phyloP scores from a whole-genome alignment of 2,329 filamentous ascomycete species.

The Epichloe gansuensis region DNA sequence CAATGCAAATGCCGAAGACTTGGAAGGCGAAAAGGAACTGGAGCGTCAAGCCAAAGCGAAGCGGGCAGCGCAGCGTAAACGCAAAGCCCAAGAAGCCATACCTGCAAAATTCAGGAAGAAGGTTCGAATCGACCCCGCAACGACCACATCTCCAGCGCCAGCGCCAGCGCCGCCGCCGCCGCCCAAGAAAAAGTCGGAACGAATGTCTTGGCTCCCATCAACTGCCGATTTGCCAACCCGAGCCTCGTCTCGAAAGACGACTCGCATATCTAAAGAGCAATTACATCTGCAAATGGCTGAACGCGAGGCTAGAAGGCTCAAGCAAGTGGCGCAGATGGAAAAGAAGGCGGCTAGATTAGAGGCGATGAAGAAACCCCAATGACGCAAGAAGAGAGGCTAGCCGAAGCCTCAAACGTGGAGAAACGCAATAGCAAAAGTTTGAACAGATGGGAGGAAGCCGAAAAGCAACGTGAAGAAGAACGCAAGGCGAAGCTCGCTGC shows the following conservation, averaged over 20 bases:
- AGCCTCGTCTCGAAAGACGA: constrained; percentile 46
- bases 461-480: constrained; percentile 78
- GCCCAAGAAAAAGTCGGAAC: constrained; percentile 49
- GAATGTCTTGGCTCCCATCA: constrained; percentile 45
- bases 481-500: constrained; percentile 74
- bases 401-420: constrained; percentile 73
- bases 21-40: constrained; percentile 80
- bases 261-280: constrained; percentile 47
- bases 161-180: constrained; percentile 35
- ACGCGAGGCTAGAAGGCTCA: constrained; percentile 56
- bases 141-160: constrained; percentile 22
- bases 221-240: constrained; percentile 43
- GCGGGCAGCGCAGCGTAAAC: constrained; percentile 57
- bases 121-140: constrained; percentile 54
- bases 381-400: constrained; percentile 77
- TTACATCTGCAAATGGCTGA: constrained; percentile 62
- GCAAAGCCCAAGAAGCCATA: constrained; percentile 66
- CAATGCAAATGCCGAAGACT: constrained; percentile 47
- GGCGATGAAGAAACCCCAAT: constrained; percentile 67
- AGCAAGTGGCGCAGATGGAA: constrained; percentile 57
- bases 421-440: constrained; percentile 79
- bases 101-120: constrained; percentile 62
- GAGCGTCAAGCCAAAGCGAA: constrained; percentile 63
- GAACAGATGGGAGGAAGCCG: constrained; percentile 87
- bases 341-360: constrained; percentile 58